Evolutionary conservation across 139 green algal genomes (phyloP), one percentile per base, ranked within the genome.

Genomic region (Closterium sp.): DNA sequence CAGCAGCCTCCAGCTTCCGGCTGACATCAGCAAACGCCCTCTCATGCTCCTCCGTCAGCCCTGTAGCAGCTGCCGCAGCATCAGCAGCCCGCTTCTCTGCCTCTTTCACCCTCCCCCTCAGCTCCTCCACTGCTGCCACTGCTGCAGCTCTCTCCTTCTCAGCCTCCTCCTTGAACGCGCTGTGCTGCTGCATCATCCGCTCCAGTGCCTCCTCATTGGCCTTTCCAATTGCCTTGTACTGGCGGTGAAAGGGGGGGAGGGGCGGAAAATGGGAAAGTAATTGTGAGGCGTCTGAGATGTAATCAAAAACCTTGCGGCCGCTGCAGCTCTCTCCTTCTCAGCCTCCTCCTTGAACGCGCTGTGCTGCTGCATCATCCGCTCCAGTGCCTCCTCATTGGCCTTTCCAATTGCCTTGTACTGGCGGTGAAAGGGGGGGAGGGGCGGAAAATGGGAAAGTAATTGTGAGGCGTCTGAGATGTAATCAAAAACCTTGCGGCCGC

Each of bases 401-500:
- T 86, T 32, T 4, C 89, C 88, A 85, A 94, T 94, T 21, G 27
- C 9, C 70, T 94, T 94, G 86, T 94, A 94, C 91, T 94, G 91
- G 30, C 7, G 7, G 42, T 62, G 42, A 7, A 7, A 62, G 42
- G 42, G 7, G 42, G 7, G 42, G n/a, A n/a, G n/a, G n/a, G n/a
- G n/a, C n/a, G n/a, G n/a, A 62, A 5, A 62, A 62, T 5, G 42
- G 42, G 42, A 7, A 62, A 62, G 42, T 5, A 62, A 62, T 62
- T n/a, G n/a, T n/a, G n/a, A n/a, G n/a, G n/a, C n/a, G n/a, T n/a
- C n/a, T n/a, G n/a, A n/a, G n/a, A n/a, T n/a, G n/a, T n/a, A n/a
- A n/a, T n/a, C n/a, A n/a, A n/a, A n/a, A n/a, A n/a, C n/a, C n/a
- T n/a, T n/a, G n/a, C n/a, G n/a, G n/a, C n/a, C n/a, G 89, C 31